Percentiles rank a stretch among this genome's conserved stretches.
phyloP scores from a whole-genome alignment of 1,284 basidiomycete genomes.

The Mycosarcoma maydis region DNA sequence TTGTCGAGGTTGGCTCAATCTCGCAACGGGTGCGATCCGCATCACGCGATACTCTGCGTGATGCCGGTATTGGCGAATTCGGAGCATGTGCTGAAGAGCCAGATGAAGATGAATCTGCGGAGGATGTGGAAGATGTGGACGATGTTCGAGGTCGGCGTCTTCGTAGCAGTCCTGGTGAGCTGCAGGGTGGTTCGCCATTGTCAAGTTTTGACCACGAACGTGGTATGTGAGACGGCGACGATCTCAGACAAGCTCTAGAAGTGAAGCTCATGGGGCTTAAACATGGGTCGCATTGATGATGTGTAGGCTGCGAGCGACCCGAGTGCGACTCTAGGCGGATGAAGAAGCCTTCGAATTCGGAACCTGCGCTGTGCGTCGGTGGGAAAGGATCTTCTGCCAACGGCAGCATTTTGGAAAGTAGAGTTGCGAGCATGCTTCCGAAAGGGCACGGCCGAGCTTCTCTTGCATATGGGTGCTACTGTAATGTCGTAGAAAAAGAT shows the following conservation, averaged over 20 bases:
- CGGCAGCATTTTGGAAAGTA: conserved; percentile 20
- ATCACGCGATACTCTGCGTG: conserved; percentile 2
- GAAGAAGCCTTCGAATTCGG: conserved; percentile 52
- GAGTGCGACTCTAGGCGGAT: conserved; percentile 36
- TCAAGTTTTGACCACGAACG: background rate
- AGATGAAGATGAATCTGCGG: conserved; percentile 3
- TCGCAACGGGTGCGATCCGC: too few species aligned
- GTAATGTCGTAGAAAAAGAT: background rate
- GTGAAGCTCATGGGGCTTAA: background rate
- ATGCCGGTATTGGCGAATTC: conserved; percentile 9
- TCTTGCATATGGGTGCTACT: background rate
- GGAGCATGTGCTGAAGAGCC: background rate
- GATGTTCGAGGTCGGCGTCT: conserved; percentile 4
- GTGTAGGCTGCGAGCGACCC: conserved; percentile 11
- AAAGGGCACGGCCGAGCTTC: too few species aligned
- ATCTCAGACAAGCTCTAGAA: background rate
- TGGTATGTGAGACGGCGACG: conserved; percentile 27
- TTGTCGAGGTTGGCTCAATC: conserved; percentile 2
- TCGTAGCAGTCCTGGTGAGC: background rate
- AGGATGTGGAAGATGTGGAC: conserved; percentile 1
- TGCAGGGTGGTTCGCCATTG: background rate
- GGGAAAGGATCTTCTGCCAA: conserved; percentile 37
- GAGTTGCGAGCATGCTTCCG: background rate
- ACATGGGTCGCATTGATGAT: background rate
- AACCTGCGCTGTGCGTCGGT: conserved; percentile 37